Percentiles rank a stretch among this genome's conserved stretches.
These are phyloP conservation scores for Asterophora parasitica DNA, from an alignment of 768 basidiomycete species.

Conservation along the genomic window DNA sequence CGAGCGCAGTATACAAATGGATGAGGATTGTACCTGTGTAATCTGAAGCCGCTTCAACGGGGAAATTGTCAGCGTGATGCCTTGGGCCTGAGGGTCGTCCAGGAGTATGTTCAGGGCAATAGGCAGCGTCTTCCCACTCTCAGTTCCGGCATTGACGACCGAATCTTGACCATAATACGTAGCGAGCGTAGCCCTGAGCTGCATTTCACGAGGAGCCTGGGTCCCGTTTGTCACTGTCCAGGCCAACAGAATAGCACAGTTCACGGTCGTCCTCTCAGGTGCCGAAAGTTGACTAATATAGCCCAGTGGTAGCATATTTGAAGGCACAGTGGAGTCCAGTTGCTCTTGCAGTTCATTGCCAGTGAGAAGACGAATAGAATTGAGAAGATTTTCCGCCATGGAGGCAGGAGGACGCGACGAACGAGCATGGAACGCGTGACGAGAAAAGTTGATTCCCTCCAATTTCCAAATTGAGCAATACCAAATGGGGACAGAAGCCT, in stretches of 20 bases:
- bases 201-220: slow-evolving; percentile 22
- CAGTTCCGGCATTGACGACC: slow-evolving; percentile 21
- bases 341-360: too few species aligned
- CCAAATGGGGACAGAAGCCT: not conserved
- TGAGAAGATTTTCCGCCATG: too few species aligned
- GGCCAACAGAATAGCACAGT: slow-evolving; percentile 1
- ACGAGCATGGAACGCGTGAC: too few species aligned
- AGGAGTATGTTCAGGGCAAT: slow-evolving; percentile 22
- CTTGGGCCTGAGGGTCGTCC: slow-evolving; percentile 11
- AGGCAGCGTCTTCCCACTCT: slow-evolving; percentile 25
- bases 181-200: slow-evolving; percentile 18
- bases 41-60: slow-evolving; percentile 20
- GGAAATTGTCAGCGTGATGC: slow-evolving; percentile 15
- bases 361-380: too few species aligned
- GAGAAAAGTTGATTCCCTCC: too few species aligned
- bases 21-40: slow-evolving; percentile 7
- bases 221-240: slow-evolving; percentile 5
- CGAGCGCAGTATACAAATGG: not conserved
- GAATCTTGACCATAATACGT: slow-evolving; percentile 15
- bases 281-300: not conserved
- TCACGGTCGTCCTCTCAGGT: not conserved
- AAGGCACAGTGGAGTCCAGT: too few species aligned
- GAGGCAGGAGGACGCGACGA: too few species aligned
- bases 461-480: too few species aligned
- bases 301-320: too few species aligned